A percentile compares a stretch with the other conserved stretches of the same genome.
Evolutionary conservation across 805 yeast genomes (phyloP).

Genomic region (Scheffersomyces ergatensis): DNA sequence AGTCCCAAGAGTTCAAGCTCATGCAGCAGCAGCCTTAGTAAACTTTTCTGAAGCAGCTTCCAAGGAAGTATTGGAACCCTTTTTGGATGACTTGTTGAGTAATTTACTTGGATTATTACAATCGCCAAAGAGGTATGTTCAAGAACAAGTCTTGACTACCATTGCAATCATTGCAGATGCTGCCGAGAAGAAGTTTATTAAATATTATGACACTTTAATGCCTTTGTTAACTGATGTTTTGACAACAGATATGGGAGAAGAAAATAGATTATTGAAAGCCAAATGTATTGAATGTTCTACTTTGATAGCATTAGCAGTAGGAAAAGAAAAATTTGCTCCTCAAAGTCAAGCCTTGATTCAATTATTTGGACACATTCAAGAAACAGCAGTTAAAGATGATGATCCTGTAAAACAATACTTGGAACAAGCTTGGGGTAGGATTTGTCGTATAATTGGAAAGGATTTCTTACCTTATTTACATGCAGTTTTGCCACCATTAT

Average conservation of each 20-base stretch:
- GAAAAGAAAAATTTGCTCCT: conserved; percentile 80
- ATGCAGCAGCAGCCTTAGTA: conserved; percentile 97
- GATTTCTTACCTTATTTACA: conserved; percentile 85
- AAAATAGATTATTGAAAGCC: conserved; percentile 77
- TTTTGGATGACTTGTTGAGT: conserved; percentile 73
- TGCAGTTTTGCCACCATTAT: conserved; percentile 83
- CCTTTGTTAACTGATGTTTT: conserved; percentile 80
- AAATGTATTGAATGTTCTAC: conserved; percentile 96
- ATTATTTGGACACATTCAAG: conserved; percentile 71
- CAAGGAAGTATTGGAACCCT: conserved; percentile 88
- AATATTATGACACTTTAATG: conserved; percentile 93
- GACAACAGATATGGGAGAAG: conserved; percentile 73
- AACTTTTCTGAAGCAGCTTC: conserved; percentile 92
- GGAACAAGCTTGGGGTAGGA: conserved; percentile 95
- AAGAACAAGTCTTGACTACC: conserved; percentile 95
- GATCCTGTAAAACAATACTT: conserved; percentile 86
- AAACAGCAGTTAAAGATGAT: conserved; percentile 56
- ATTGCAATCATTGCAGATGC: conserved; percentile 97
- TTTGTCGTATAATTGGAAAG: conserved; percentile 80
- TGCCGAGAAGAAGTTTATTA: conserved; percentile 81
- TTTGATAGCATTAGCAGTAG: conserved; percentile 91
- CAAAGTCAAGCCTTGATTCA: conserved; percentile 73
- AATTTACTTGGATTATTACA: conserved; percentile 74
- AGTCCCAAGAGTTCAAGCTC: conserved; percentile 93
- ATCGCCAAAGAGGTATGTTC: conserved; percentile 88